Evolutionary conservation across 345 rosid genomes (phyloP), one percentile per base, ranked within the genome.

Genomic region (Physaria fendleri): DNA sequence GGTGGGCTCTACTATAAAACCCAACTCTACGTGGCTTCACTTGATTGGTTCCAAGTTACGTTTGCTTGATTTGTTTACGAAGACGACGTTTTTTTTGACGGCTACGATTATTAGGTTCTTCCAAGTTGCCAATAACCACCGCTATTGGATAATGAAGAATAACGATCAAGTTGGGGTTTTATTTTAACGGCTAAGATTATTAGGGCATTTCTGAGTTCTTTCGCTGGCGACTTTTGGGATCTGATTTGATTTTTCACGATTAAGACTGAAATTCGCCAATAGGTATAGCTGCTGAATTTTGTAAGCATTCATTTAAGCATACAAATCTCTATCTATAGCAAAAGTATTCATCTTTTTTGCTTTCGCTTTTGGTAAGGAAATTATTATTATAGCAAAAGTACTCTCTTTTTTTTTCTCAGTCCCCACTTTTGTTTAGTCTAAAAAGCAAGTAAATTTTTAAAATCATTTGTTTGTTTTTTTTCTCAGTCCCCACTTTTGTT

Each of bases 201-300:
- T n/a, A n/a, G n/a, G n/a, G n/a, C n/a, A n/a, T n/a, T n/a, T n/a
- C n/a, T n/a, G n/a, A n/a, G n/a, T 30, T 64, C 53, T 41, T 41
- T 61, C 68, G 35, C 68, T 60, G 52, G 35, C 43, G 51, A 52
- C 24, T 41, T 63, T 38, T 14, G 52, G 17, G 50, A 30, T 18
- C 52, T 28, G 5, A 10, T 39, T 16, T 29, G 25, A 32, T 21
- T 38, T 39, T 25, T 35, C 1, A 23, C 23, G 46, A 5, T 24
- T 29, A 8, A 42, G 23, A 33, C 5, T 41, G 22, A 30, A 30
- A 8, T 30, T 45, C 64, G 18, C 15, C 12, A 13, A 8, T 16
- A 51, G 68, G 68, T 63, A 63, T 39, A 28, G 50, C n/a, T 64
- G n/a, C 60, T 41, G 52, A 51, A 1, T 39, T 62, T 61, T 4